Percentiles rank a stretch among this genome's conserved stretches.
Evolutionary conservation across 805 yeast species (phyloP).

Genomic region (Cyberlindnera maclurae): DNA sequence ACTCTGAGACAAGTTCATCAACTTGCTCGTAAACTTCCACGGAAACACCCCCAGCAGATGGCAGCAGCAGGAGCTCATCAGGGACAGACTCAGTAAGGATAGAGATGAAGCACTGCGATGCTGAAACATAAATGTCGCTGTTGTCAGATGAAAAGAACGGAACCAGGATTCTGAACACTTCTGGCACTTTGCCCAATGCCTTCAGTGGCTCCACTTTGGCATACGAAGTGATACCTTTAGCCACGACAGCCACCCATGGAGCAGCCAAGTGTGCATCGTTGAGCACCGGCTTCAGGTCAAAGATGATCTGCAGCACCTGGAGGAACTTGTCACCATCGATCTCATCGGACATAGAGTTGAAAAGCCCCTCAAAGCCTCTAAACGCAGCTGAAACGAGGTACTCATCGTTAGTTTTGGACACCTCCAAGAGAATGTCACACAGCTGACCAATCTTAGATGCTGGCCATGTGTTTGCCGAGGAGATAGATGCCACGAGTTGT

Average conservation of each 20-base stretch:
- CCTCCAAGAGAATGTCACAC: conserved; percentile 68
- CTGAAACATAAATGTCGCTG: conserved; percentile 60
- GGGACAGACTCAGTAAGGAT: conserved; percentile 62
- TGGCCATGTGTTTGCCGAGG: conserved; percentile 82
- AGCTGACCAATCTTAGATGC: conserved; percentile 55
- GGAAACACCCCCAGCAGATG: conserved; percentile 33
- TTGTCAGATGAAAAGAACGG: conserved; percentile 63
- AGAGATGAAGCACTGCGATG: conserved; percentile 83
- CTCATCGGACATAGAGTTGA: conserved; percentile 53
- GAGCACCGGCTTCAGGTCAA: conserved; percentile 72
- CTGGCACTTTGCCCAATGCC: conserved; percentile 51
- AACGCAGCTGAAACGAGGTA: conserved; percentile 77
- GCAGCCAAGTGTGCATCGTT: conserved; percentile 85
- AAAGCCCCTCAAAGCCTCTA: conserved; percentile 74
- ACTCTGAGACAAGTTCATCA: conserved; percentile 43
- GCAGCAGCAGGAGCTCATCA: conserved; percentile 48
- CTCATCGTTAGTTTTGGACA: conserved; percentile 80
- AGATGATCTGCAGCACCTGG: conserved; percentile 60
- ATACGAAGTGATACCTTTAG: conserved; percentile 64
- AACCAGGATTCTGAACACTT: conserved; percentile 47
- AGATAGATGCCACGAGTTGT: conserved; percentile 66
- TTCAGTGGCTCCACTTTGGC: conserved; percentile 42
- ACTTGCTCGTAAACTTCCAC: conserved; percentile 45
- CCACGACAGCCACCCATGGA: conserved; percentile 91
- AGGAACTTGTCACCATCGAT: conserved; percentile 58